Evolutionary conservation across 495 filamentous ascomycete genomes (phyloP).

Genomic region (Aspergillus cristatus): DNA sequence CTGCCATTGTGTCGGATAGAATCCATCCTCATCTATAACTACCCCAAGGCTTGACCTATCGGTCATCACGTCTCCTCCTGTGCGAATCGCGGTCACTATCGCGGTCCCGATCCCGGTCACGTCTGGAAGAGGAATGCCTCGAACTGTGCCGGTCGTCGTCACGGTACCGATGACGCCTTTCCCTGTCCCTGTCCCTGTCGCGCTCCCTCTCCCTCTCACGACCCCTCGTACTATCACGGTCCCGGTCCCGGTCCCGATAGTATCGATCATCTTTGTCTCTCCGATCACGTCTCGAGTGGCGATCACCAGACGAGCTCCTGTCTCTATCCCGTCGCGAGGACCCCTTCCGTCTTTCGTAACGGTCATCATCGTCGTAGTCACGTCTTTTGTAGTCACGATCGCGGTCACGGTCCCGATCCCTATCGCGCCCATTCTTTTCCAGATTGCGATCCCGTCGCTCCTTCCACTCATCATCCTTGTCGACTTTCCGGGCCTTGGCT

Average conservation of each 20-base stretch:
- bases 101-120: slow-evolving; percentile 20
- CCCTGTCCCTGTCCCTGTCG: slow-evolving; percentile 17
- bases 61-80: slow-evolving; percentile 25
- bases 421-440: slow-evolving; percentile 38
- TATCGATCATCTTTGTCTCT: slow-evolving; percentile 27
- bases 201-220: too few relatives aligned
- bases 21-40: too few relatives aligned
- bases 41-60: slow-evolving; percentile 4
- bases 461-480: slow-evolving; percentile 38
- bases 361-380: slow-evolving; percentile 19
- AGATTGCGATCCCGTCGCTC: slow-evolving; percentile 41
- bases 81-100: slow-evolving; percentile 24
- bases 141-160: slow-evolving; percentile 27
- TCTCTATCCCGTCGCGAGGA: slow-evolving; percentile 31
- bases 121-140: slow-evolving; percentile 24
- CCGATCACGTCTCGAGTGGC: slow-evolving; percentile 23
- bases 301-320: slow-evolving; percentile 25
- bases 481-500: slow-evolving; percentile 22
- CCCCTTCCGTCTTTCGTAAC: slow-evolving; percentile 18
- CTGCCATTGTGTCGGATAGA: too few relatives aligned
- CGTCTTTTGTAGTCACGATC: slow-evolving; percentile 18
- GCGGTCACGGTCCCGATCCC: slow-evolving; percentile 16
- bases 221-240: too few relatives aligned
- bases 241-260: slow-evolving; percentile 22
- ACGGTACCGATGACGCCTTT: slow-evolving; percentile 17